These are phyloP conservation scores for Oldenlandia corymbosa DNA, from an alignment of 257 asterid species.

Conservation along the genomic window DNA sequence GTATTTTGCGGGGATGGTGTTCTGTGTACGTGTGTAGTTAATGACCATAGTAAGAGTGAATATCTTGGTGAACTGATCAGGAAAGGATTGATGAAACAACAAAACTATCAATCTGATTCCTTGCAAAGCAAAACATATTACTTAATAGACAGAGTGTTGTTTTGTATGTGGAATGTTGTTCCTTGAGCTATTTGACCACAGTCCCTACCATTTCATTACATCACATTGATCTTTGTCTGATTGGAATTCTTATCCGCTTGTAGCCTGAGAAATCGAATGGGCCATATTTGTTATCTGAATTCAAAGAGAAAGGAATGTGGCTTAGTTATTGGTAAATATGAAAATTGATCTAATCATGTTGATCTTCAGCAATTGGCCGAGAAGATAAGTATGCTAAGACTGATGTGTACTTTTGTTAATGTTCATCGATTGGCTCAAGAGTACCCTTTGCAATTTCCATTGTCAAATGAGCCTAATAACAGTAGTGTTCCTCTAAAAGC, in stretches of 20 bases:
- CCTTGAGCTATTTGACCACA: no score
- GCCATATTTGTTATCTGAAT: background rate
- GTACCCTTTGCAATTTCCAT: background rate
- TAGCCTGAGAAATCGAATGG: background rate
- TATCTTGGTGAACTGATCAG: no score
- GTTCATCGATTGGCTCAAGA: background rate
- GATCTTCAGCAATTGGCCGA: background rate
- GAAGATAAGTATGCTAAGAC: background rate
- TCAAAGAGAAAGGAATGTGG: background rate
- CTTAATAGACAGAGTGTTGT: no score
- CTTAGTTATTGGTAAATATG: background rate
- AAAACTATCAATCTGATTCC: no score
- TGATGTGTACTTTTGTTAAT: background rate
- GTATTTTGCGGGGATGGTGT: no score
- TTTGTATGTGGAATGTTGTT: no score
- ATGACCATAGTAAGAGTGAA: no score
- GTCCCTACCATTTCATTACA: no score
- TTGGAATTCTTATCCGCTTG: background rate
- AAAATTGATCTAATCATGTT: background rate
- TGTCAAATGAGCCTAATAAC: background rate
- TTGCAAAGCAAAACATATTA: no score
- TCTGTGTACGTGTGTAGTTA: no score
- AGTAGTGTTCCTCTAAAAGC: background rate
- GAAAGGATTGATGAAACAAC: no score
- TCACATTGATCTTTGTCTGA: no score